Evolutionary conservation across 2,329 filamentous ascomycete species (phyloP).

Genomic region (Fusarium cyanostomum): DNA sequence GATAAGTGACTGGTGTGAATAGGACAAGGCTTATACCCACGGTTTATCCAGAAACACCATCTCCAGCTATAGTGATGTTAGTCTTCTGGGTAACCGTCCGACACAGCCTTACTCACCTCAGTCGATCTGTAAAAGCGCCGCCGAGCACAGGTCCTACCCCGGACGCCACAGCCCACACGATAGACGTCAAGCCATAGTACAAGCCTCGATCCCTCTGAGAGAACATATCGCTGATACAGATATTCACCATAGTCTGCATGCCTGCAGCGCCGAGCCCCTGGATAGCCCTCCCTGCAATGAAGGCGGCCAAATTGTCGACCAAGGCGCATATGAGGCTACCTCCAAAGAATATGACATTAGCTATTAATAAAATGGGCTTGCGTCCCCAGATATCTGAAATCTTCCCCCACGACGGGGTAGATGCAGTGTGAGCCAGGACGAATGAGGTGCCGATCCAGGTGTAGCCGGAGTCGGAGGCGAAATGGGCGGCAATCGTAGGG

Average conservation of each 20-base stretch:
- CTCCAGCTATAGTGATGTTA: conserved; percentile 43
- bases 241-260: conserved; percentile 61
- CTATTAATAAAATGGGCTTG: conserved; percentile 60
- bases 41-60: conserved; percentile 65
- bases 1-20: neutral
- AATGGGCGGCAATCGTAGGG: conserved; percentile 66
- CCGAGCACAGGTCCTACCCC: conserved; percentile 72
- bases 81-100: rapidly evolving
- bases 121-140: conserved; percentile 70
- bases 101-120: conserved; percentile 52
- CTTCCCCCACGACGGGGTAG: conserved; percentile 76
- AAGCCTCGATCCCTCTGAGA: conserved; percentile 51
- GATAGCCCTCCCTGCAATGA: conserved; percentile 53
- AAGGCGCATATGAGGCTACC: conserved; percentile 61
- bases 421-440: conserved; percentile 73
- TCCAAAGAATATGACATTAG: conserved; percentile 60
- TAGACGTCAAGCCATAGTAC: conserved; percentile 71
- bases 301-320: conserved; percentile 55
- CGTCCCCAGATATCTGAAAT: conserved; percentile 67
- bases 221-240: conserved; percentile 64
- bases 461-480: conserved; percentile 72
- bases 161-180: conserved; percentile 73
- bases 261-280: conserved; percentile 64
- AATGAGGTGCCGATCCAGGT: conserved; percentile 82
- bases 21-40: conserved; percentile 39